A percentile compares a stretch with the other conserved stretches of the same genome.
These are phyloP conservation scores for Amorphotheca resinae DNA, from an alignment of 495 filamentous ascomycete species.

Conservation along the genomic window DNA sequence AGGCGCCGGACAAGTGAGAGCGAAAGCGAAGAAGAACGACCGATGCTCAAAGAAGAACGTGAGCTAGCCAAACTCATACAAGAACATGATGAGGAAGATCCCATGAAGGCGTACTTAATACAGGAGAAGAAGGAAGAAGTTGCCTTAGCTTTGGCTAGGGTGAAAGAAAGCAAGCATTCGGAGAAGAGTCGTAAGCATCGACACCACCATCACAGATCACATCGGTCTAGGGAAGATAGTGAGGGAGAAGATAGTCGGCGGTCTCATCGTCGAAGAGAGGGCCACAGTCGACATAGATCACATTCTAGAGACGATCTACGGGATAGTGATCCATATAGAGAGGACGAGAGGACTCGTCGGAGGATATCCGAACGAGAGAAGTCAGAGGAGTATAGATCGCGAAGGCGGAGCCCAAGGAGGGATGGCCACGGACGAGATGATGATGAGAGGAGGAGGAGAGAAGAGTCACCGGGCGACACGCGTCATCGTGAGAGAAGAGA, in stretches of 20 bases:
- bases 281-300: constrained; percentile 17
- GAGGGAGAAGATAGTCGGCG: constrained; percentile 16
- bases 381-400: constrained; percentile 18
- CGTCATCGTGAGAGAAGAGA: constrained; percentile 17
- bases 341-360: constrained; percentile 16
- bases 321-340: constrained; percentile 22
- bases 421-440: constrained; percentile 8
- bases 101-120: constrained; percentile 86
- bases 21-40: constrained; percentile 27
- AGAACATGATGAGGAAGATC: constrained; percentile 89
- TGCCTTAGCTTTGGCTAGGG: constrained; percentile 48
- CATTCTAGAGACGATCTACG: constrained; percentile 16
- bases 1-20: constrained; percentile 16
- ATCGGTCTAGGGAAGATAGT: constrained; percentile 1
- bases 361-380: constrained; percentile 19
- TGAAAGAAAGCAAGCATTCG: constrained; percentile 25
- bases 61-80: constrained; percentile 64
- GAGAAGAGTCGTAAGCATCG: constrained; percentile 34
- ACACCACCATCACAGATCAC: constrained; percentile 35
- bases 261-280: constrained; percentile 17
- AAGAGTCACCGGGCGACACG: constrained; percentile 11
- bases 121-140: constrained; percentile 85
- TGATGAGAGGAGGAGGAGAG: constrained; percentile 5
- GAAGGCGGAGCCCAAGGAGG: constrained; percentile 21
- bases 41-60: constrained; percentile 48